Base-by-base conservation (phyloP, 2,329 filamentous ascomycete genomes). In the Aspergillus tamarii region DNA sequence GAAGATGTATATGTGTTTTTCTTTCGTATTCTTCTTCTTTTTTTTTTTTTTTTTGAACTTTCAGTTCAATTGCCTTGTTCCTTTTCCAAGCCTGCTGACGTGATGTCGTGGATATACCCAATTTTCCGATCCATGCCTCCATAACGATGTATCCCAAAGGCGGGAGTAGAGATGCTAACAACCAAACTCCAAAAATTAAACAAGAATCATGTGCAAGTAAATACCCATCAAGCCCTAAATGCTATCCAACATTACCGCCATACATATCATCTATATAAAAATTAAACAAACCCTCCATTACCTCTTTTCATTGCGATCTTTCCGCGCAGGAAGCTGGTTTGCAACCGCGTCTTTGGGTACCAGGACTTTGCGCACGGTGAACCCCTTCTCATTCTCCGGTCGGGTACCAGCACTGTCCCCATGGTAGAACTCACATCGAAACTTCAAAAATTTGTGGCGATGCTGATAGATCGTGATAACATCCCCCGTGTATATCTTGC, bases 401-500 rank as follows among this genome's bases (percentile, higher is more conserved):
- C 82, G 76, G 23, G 65, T 57, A 45, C 75, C 68, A 14, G 76
- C 77, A 66, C 82, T 83, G n/a, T 80, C 76, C 7, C 81, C 81
- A 60, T 81, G 77, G 34, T 78, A 81, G 59, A 84, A 82, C 48
- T 83, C 81, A 62, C 81, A 82, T 23, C 74, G 69, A 57, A 83
- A 79, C 45, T 77, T 77, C 34, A 84, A 67, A 61, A 75, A 83
- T 59, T 77, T 69, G 39, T 74, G 67, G 52, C 74, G 41, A 73
- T 77, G 53, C 50, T 87, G 82, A 84, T 89, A 96, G 8, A 96
- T 86, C 2, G 88, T 87, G 55, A 97, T 85, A 28, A 88, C 83
- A 74, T 97, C 94, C 1, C 91, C 92, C 39, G 91, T 87, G 73
- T 93, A 87, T 16, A 97, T 77, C 61, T 88, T 87, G 30, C 91